phyloP scores from a whole-genome alignment of 2,329 filamentous ascomycete genomes.

The Colletotrichum sp. region DNA sequence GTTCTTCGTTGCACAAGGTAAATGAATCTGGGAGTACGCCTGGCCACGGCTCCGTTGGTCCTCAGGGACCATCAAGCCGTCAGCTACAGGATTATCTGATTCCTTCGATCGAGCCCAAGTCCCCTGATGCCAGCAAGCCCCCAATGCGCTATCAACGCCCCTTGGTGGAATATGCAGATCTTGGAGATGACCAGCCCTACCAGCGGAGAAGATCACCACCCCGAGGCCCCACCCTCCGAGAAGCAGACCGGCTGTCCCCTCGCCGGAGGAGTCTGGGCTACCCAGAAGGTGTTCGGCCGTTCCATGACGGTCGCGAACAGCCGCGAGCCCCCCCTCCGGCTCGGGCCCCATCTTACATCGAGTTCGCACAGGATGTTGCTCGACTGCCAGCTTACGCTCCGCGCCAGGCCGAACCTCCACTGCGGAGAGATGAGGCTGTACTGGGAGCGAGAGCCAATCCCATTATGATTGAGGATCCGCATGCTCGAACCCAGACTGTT shows the following conservation, averaged over 20 bases:
- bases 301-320: not conserved
- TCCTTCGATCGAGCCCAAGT: conserved; percentile 50
- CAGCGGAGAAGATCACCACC: not conserved
- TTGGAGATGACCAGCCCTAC: not conserved
- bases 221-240: not conserved
- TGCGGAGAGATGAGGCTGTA: not conserved
- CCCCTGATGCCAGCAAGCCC: conserved; percentile 32
- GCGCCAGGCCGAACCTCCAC: not conserved
- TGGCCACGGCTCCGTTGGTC: conserved; percentile 25
- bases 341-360: not conserved
- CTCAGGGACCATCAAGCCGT: conserved; percentile 22
- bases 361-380: conserved; percentile 19
- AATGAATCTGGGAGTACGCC: conserved; percentile 25
- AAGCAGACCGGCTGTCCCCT: not conserved
- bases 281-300: not conserved
- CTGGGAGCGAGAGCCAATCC: conserved; percentile 34
- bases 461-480: conserved; percentile 45
- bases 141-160: not conserved
- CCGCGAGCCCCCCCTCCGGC: not conserved
- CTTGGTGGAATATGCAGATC: conserved; percentile 11
- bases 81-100: conserved; percentile 49
- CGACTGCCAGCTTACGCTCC: conserved; percentile 16
- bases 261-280: not conserved
- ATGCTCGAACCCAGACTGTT: conserved; percentile 11
- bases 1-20: conserved; percentile 26